Base-by-base conservation (phyloP, 441 rosid species). In the Lagerstroemia fauriei region DNA sequence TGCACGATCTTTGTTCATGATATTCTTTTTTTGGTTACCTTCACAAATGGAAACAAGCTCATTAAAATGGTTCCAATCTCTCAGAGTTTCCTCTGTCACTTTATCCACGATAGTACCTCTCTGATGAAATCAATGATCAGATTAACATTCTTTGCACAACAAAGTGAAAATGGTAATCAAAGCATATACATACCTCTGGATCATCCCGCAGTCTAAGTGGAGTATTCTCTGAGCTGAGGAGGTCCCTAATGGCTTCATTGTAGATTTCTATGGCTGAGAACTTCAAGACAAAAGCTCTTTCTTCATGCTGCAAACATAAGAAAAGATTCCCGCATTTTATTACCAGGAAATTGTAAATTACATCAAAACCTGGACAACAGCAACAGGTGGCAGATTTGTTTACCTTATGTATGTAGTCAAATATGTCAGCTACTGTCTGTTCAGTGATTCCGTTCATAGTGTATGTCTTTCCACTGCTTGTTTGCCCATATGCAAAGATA, bases 401-500 rank as follows among this genome's bases (percentile, higher is more conserved):
- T 12, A 92, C 99, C 94, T 87, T 91, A 53, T 92, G 89, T 66
- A 92, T 88, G 85, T 92, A 94, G 53, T 93, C 96, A 89, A 89
- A 95, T 88, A 95, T 93, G 86, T 97, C 99, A 13, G 92, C 91
- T 83, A 97, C 87, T 61, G 93, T 85, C 72, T 90, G 91, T 80
- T 91, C 92, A 65, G 98, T 95, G 65, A 97, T 90, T 80, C 98
- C 98, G 85, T 80, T 84, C 98, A 97, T 96, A 53, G 99, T 95
- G 87, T 89, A 94, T 17, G 98, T 93, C 89, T 95, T 95, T 87
- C 98, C 99, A 75, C 98, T 95, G 86, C 97, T 91, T 70, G 98
- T 96, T 93, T 97, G 99, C 79, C 99, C 99, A 85, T 97, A 97
- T 57, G 98, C 98, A 87, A 97, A 97, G 84, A 94, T 90, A 87